Evolutionary conservation across 495 filamentous ascomycete genomes (phyloP).

Genomic region (Lineolata rhizophorae): DNA sequence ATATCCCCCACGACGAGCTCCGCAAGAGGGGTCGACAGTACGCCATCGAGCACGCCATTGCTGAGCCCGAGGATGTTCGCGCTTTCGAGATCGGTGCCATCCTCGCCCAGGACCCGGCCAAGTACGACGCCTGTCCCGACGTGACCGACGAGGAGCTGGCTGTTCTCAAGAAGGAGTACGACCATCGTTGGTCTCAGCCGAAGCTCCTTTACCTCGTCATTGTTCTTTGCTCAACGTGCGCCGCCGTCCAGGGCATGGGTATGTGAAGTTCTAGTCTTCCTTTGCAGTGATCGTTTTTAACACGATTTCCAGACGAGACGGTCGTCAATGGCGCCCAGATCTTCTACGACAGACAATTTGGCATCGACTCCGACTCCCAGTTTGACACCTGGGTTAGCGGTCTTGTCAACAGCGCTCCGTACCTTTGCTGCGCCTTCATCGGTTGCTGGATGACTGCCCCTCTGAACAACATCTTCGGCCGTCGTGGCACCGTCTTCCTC

Average conservation of each 20-base stretch:
- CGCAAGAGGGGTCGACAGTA: constrained; percentile 41
- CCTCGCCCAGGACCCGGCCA: constrained; percentile 33
- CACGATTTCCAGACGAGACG: constrained; percentile 45
- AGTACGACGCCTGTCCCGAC: constrained; percentile 27
- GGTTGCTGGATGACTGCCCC: constrained; percentile 73
- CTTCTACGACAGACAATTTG: constrained; percentile 44
- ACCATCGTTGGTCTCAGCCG: constrained; percentile 54
- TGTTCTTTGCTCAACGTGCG: constrained; percentile 36
- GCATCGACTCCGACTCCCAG: constrained; percentile 25
- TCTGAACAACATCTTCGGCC: constrained; percentile 57
- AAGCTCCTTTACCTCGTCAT: constrained; percentile 46
- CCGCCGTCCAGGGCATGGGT: constrained; percentile 54
- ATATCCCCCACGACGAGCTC: constrained; percentile 35
- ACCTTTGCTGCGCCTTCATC: constrained; percentile 53
- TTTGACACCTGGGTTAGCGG: constrained; percentile 38
- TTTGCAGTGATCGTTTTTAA: constrained; percentile 7
- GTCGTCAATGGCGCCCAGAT: constrained; percentile 60
- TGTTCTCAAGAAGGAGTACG: constrained; percentile 38
- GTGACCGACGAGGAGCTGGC: constrained; percentile 35
- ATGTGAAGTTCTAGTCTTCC: no score
- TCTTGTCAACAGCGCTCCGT: constrained; percentile 40
- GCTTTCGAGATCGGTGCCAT: constrained; percentile 55
- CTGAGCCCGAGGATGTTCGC: constrained; percentile 38
- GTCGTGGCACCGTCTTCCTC: constrained; percentile 68
- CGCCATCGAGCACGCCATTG: constrained; percentile 38